Evolutionary conservation across 495 filamentous ascomycete species (phyloP).

Genomic region (Chaetomium tenue): DNA sequence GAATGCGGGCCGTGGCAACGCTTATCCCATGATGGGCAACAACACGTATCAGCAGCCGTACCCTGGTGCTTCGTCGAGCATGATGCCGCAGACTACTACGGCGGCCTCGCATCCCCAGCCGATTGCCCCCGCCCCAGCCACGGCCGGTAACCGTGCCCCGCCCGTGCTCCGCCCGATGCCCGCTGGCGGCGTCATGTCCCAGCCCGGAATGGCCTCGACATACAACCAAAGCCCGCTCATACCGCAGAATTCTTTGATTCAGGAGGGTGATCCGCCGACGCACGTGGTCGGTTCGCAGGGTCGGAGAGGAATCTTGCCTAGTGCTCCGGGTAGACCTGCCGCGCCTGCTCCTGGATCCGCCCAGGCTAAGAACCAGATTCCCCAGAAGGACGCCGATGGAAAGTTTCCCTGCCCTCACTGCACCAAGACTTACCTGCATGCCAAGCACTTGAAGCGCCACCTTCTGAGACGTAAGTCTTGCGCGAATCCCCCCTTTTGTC

Average conservation of each 20-base stretch:
- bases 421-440: conserved; percentile 94
- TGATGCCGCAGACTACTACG: conserved; percentile 63
- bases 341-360: conserved; percentile 57
- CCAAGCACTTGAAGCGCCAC: conserved; percentile 96
- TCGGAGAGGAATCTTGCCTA: conserved; percentile 83
- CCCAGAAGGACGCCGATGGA: conserved; percentile 89
- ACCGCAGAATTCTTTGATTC: conserved; percentile 42
- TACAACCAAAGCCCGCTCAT: conserved; percentile 52
- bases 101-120: conserved; percentile 68
- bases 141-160: conserved; percentile 55
- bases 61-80: conserved; percentile 55
- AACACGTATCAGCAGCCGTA: conserved; percentile 54
- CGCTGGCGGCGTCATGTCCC: conserved; percentile 56
- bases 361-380: conserved; percentile 75
- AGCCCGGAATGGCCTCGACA: conserved; percentile 49
- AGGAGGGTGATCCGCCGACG: conserved; percentile 62
- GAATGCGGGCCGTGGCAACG: conserved; percentile 53
- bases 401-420: conserved; percentile 98
- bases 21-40: conserved; percentile 47
- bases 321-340: conserved; percentile 75
- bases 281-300: conserved; percentile 94
- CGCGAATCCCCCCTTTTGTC: conserved; percentile 19
- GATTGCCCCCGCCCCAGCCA: conserved; percentile 66
- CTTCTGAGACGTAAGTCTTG: conserved; percentile 81
- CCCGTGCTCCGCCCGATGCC: conserved; percentile 61